Evolutionary conservation across 176 grass and related monocot genomes (phyloP).

Genomic region (Juncus effusus): DNA sequence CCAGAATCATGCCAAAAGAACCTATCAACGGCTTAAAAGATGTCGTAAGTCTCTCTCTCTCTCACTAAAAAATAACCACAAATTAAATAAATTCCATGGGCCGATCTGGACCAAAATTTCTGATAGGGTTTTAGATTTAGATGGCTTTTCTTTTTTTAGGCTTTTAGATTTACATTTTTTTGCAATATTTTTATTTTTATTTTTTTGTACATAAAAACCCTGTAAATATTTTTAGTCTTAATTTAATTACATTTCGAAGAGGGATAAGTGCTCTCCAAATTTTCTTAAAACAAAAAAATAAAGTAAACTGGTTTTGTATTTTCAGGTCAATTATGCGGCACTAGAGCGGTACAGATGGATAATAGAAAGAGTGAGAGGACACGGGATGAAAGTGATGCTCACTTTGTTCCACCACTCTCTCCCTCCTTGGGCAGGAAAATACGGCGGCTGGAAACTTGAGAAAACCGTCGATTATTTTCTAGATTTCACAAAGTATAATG

Average conservation of each 20-base stretch:
- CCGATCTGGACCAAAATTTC: neutral
- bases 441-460: conserved; percentile 91
- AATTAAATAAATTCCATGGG: no score
- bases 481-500: conserved; percentile 71
- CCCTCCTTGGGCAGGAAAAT: conserved; percentile 93
- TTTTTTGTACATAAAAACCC: conserved; percentile 14
- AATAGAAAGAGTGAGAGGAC: conserved; percentile 61
- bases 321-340: conserved; percentile 90
- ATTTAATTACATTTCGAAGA: conserved; percentile 9
- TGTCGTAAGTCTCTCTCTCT: conserved; percentile 41
- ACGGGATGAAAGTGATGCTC: conserved; percentile 98
- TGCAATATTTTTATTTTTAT: neutral
- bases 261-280: conserved; percentile 3
- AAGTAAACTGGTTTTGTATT: conserved; percentile 20
- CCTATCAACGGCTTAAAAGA: conserved; percentile 48
- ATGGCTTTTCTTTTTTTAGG: no score
- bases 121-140: no score
- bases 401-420: conserved; percentile 90
- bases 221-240: no score
- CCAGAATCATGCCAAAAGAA: conserved; percentile 76
- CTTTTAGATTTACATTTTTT: no score
- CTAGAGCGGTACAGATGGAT: conserved; percentile 90
- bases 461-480: conserved; percentile 84
- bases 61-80: neutral
- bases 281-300: neutral